Evolutionary conservation across 768 basidiomycete genomes (phyloP), one percentile per base, ranked within the genome.

Genomic region (Sistotremastrum suecicum): DNA sequence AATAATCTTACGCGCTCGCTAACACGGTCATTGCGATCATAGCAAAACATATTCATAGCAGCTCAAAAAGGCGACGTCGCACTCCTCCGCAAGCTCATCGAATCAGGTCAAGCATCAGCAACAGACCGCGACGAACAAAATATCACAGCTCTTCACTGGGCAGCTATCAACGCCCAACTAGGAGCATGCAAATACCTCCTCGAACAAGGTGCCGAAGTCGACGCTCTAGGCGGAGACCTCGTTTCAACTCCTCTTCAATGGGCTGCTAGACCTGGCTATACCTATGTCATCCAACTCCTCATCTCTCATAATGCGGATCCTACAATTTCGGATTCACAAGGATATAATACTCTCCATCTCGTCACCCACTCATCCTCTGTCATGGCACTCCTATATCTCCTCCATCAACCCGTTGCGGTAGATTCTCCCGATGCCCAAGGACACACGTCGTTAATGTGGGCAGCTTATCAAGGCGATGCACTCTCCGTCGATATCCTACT

Each of bases 391-490:
- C 67, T 97, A 35, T 92, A 89, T 56, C 69, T 95, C 29, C 72
- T 98, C 5, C 88, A 94, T 58, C 92, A 97, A 59, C 91, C 92
- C 3, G 75, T 99, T 51, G 81, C 78, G 38, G 83, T 97, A 48
- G 95, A 99, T 59, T 82, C 83, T 41, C 74, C 80, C 37, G 95
- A 99, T 60, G 69, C 80, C 1, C 84, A 88, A 55, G 95, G 95
- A 0, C 95, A 98, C 58, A 95, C 94, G 0, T 73, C 87, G 0
- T 71, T 98, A 42, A 95, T 97, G 88, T 99, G 95, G 95, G 95
- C 95, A 4, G 88, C 90, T 6, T 99, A 98, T 62, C 95, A 99
- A 60, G 95, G 95, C 40, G 95, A 99, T 57, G 91, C 90, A 2
- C 74, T 98, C 34, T 89, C 86, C 3, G 91, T 98, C 4, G 91